Conservation (phyloP, 352 stramenopile genomes). For the Phytopythium boreale region DNA sequence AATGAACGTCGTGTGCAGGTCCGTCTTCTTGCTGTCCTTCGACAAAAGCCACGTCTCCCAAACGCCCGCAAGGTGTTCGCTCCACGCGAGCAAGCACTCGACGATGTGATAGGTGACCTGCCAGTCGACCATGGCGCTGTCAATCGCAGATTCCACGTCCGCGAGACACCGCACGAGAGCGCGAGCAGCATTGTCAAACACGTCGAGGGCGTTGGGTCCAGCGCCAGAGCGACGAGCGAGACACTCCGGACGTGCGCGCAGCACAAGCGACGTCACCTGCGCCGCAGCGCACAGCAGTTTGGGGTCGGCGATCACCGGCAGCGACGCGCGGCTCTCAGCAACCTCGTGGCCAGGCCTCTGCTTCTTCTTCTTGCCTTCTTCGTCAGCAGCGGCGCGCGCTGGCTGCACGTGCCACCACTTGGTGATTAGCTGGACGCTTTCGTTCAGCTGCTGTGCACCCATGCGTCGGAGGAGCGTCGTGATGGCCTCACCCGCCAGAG, state of each 20-base stretch:
- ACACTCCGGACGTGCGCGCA: constrained; percentile 74
- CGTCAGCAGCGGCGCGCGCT: constrained; percentile 12
- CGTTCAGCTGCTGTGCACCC: constrained; percentile 88
- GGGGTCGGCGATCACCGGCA: constrained; percentile 9
- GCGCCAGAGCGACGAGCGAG: constrained; percentile 37
- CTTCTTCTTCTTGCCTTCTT: neutral
- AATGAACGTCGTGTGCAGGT: constrained; percentile 25
- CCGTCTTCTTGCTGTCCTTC: constrained; percentile 9
- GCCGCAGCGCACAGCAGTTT: constrained; percentile 71
- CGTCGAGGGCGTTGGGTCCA: constrained; percentile 17
- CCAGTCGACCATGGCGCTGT: constrained; percentile 54
- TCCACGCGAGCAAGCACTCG: constrained; percentile 59
- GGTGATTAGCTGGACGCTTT: constrained; percentile 82
- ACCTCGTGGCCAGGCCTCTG: constrained; percentile 4
- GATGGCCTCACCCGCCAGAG: constrained; percentile 79
- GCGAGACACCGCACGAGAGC: constrained; percentile 36
- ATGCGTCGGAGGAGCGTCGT: constrained; percentile 85
- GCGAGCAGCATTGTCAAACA: constrained; percentile 34
- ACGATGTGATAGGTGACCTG: constrained; percentile 63
- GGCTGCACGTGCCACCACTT: constrained; percentile 80
- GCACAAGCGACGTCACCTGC: constrained; percentile 69
- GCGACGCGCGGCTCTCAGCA: neutral
- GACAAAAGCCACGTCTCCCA: constrained; percentile 64
- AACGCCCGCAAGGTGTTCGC: constrained; percentile 47
- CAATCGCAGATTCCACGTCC: constrained; percentile 40